A percentile compares a stretch with the other conserved stretches of the same genome.
phyloP scores from a whole-genome alignment of 108 stramenopile species.

The Asterionellopsis glacialis region DNA sequence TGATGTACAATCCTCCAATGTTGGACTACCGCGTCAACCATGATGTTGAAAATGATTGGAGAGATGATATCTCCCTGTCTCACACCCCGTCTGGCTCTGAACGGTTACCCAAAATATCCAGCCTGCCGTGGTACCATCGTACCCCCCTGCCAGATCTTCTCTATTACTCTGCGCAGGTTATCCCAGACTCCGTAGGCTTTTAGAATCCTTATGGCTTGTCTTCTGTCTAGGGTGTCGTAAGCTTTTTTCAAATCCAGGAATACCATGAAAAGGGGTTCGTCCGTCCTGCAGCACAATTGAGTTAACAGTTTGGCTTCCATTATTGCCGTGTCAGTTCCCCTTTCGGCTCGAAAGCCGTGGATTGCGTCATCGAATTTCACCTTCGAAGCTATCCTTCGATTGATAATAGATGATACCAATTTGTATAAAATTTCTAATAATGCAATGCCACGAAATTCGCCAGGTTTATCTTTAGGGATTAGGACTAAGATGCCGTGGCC shows the following conservation, averaged over 20 bases:
- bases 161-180: conserved; percentile 9
- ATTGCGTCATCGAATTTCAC: conserved; percentile 5
- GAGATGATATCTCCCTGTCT: conserved; percentile 23
- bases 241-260: conserved; percentile 20
- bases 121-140: conserved; percentile 2
- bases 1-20: conserved; percentile 7
- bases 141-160: conserved; percentile 9
- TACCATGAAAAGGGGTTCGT: conserved; percentile 8
- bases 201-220: conserved; percentile 9
- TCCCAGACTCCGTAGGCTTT: conserved; percentile 15
- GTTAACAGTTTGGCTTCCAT: conserved; percentile 13
- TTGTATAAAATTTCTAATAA: conserved; percentile 17
- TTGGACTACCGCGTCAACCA: conserved; percentile 20
- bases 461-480: no score
- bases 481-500: no score
- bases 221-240: conserved; percentile 15
- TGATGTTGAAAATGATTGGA: conserved; percentile 22
- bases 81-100: conserved; percentile 20
- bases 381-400: background rate
- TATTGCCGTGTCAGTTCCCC: conserved; percentile 18
- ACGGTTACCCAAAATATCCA: conserved; percentile 13
- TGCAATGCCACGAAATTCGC: no score
- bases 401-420: conserved; percentile 7
- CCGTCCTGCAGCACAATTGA: conserved; percentile 2
- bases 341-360: background rate